Conservation (phyloP, 2,329 filamentous ascomycete species). For the Juglanconis juglandina region DNA sequence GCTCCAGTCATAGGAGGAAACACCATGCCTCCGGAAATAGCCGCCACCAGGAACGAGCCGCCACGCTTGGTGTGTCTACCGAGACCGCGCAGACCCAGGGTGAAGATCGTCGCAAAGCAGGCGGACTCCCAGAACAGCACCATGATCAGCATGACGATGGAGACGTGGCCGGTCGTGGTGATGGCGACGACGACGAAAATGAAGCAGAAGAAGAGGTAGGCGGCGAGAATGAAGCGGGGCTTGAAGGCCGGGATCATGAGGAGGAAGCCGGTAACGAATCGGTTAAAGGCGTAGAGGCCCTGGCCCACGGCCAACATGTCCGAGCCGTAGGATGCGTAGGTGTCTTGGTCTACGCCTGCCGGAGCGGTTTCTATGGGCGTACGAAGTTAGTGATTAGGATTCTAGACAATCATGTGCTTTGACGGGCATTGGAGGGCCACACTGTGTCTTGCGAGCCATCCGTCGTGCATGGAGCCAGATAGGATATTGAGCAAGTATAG, state of each 20-base stretch:
- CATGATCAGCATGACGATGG: conserved; percentile 52
- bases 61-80: conserved; percentile 55
- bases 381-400: background rate
- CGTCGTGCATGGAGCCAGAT: too few species aligned
- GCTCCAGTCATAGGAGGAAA: conserved; percentile 51
- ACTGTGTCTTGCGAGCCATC: too few species aligned
- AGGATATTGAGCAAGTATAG: too few species aligned
- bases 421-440: background rate
- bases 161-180: conserved; percentile 44
- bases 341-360: background rate
- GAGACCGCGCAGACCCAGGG: conserved; percentile 54
- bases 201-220: conserved; percentile 50
- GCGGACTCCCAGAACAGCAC: conserved; percentile 57
- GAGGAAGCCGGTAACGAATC: conserved; percentile 52
- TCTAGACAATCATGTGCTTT: too few species aligned
- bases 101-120: conserved; percentile 59
- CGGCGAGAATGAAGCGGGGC: conserved; percentile 52
- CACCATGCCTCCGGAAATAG: conserved; percentile 52
- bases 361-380: background rate
- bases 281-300: conserved; percentile 56
- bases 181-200: conserved; percentile 54
- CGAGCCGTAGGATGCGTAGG: conserved; percentile 28
- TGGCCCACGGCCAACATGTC: conserved; percentile 58
- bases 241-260: conserved; percentile 50
- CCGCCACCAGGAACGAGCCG: conserved; percentile 50